Evolutionary conservation across 2,329 filamentous ascomycete species (phyloP).

Genomic region (Xenoacremonium recifei): DNA sequence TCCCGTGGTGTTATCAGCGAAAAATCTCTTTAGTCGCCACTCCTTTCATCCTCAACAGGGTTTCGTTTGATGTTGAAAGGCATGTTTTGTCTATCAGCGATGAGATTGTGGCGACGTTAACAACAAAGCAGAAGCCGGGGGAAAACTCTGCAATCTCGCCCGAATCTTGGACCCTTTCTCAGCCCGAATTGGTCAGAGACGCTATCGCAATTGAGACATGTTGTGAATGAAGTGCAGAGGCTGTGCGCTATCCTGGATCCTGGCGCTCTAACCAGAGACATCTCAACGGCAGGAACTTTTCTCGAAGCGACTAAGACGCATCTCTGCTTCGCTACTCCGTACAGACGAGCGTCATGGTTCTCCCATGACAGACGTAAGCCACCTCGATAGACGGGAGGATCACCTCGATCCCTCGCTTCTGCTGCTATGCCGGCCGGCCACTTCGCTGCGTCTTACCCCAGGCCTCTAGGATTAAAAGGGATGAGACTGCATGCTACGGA

Average conservation of each 20-base stretch:
- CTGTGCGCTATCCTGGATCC: slow-evolving; percentile 1
- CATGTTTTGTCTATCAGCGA: too few relatives aligned
- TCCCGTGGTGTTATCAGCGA: slow-evolving; percentile 6
- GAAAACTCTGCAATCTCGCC: too few relatives aligned
- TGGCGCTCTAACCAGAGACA: slow-evolving; percentile 4
- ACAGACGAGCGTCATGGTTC: too few relatives aligned
- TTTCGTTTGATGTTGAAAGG: too few relatives aligned
- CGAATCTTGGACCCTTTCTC: too few relatives aligned
- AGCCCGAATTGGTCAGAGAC: too few relatives aligned
- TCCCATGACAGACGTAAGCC: too few relatives aligned
- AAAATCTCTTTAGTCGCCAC: slow-evolving; percentile 15
- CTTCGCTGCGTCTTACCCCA: slow-evolving; percentile 17
- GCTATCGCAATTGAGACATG: too few relatives aligned
- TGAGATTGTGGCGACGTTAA: too few relatives aligned
- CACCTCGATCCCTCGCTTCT: background rate
- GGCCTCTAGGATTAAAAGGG: slow-evolving; percentile 14
- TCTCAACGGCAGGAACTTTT: slow-evolving; percentile 10
- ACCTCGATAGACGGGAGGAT: slow-evolving; percentile 5
- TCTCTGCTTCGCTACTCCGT: slow-evolving; percentile 1
- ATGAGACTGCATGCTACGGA: slow-evolving; percentile 13
- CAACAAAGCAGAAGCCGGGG: too few relatives aligned
- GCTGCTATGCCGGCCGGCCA: slow-evolving; percentile 10
- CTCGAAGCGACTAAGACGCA: slow-evolving; percentile 10
- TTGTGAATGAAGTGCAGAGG: too few relatives aligned
- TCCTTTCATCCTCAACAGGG: too few relatives aligned